Percentiles rank a stretch among this genome's conserved stretches.
phyloP scores from a whole-genome alignment of 768 basidiomycete species.

The Pleurotus tuber-regium region DNA sequence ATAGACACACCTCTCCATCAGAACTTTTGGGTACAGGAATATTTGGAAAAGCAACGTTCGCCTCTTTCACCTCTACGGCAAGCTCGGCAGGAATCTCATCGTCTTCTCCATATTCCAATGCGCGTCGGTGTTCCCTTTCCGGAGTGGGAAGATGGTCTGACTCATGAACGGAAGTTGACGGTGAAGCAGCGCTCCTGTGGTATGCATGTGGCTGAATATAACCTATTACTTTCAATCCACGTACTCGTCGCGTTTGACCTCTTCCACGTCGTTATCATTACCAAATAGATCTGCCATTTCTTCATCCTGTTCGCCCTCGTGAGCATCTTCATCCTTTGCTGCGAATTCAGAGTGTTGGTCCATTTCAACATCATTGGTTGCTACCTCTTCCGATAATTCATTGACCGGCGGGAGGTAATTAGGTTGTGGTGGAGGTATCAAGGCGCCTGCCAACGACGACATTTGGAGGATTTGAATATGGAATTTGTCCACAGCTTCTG shows the following conservation, averaged over 20 bases:
- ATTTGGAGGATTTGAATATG: slow-evolving; percentile 25
- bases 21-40: slow-evolving; percentile 77
- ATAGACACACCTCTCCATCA: slow-evolving; percentile 68
- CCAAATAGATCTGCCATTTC: slow-evolving; percentile 82
- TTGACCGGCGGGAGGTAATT: background rate
- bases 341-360: slow-evolving; percentile 21
- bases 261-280: slow-evolving; percentile 56
- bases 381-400: background rate
- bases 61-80: slow-evolving; percentile 58
- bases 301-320: slow-evolving; percentile 40
- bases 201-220: too few relatives aligned
- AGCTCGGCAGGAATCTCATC: slow-evolving; percentile 55
- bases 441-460: slow-evolving; percentile 61
- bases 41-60: slow-evolving; percentile 81
- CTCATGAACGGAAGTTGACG: slow-evolving; percentile 50
- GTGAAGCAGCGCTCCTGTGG: slow-evolving; percentile 34
- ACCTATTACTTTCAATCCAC: too few relatives aligned
- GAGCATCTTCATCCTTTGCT: slow-evolving; percentile 23
- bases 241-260: slow-evolving; percentile 51
- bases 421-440: slow-evolving; percentile 29
- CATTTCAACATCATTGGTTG: slow-evolving; percentile 43
- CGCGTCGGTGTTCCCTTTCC: slow-evolving; percentile 61
- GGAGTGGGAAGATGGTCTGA: slow-evolving; percentile 66
- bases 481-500: background rate
- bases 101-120: slow-evolving; percentile 81